phyloP scores from a whole-genome alignment of 345 rosid genomes.

The Corymbia maculata region DNA sequence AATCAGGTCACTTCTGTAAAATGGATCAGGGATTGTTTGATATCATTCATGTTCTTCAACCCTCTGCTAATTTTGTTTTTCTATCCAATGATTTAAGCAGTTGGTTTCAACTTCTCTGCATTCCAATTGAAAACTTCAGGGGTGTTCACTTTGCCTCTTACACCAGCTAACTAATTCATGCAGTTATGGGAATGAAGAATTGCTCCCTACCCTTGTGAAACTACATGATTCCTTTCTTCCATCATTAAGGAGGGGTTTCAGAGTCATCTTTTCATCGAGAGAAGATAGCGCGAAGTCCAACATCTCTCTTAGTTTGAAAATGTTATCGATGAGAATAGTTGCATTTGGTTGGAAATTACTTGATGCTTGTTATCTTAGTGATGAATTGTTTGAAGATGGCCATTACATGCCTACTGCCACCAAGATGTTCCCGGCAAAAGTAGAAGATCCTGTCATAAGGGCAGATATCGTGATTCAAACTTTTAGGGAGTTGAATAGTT shows the following conservation, averaged over 20 bases:
- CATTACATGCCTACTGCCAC: constrained; percentile 33
- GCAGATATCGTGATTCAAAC: constrained; percentile 80
- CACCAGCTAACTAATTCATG: constrained; percentile 4
- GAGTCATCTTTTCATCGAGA: constrained; percentile 27
- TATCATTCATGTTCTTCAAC: not conserved
- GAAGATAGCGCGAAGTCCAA: constrained; percentile 36
- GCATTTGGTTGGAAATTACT: constrained; percentile 75
- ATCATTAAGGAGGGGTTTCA: constrained; percentile 58
- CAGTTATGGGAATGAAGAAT: constrained; percentile 81
- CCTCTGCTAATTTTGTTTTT: not conserved
- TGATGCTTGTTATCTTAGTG: constrained; percentile 58
- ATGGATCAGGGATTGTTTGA: not conserved
- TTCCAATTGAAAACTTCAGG: not conserved
- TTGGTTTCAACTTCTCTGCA: not conserved
- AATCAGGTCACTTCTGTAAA: not conserved
- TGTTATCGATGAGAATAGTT: constrained; percentile 63
- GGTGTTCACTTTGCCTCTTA: not conserved
- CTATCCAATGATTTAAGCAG: not conserved
- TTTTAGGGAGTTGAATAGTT: constrained; percentile 62
- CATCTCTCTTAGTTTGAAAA: constrained; percentile 46
- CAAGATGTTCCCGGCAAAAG: constrained; percentile 80
- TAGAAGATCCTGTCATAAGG: constrained; percentile 86
- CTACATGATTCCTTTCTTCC: constrained; percentile 87
- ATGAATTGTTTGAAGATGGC: constrained; percentile 33
- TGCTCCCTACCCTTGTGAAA: constrained; percentile 50